Evolutionary conservation across 495 filamentous ascomycete genomes (phyloP).

Genomic region (Lindgomyces ingoldianus): DNA sequence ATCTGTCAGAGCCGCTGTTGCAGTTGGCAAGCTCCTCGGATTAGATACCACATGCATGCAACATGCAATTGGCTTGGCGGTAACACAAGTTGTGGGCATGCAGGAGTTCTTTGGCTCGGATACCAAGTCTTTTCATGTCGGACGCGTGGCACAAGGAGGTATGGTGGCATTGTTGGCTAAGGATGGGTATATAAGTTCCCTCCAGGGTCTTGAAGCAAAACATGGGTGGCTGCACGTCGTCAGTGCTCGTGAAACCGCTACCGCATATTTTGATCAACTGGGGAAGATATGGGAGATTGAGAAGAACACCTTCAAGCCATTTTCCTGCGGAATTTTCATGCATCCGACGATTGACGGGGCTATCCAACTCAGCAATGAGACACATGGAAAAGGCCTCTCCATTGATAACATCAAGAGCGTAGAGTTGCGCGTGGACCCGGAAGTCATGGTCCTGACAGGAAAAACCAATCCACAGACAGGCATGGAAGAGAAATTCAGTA

Average conservation of each 20-base stretch:
- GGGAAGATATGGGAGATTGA: slow-evolving; percentile 53
- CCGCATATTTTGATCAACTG: slow-evolving; percentile 44
- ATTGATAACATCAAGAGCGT: slow-evolving; percentile 43
- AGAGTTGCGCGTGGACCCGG: slow-evolving; percentile 50
- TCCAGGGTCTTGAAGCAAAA: slow-evolving; percentile 53
- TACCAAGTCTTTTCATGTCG: slow-evolving; percentile 52
- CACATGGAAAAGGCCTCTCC: slow-evolving; percentile 35
- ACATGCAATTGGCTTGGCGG: no score
- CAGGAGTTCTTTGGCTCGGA: no score
- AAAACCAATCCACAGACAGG: slow-evolving; percentile 54
- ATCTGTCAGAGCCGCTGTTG: no score
- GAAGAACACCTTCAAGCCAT: slow-evolving; percentile 59
- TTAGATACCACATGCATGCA: no score
- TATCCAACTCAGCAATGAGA: slow-evolving; percentile 49
- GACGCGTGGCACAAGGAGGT: slow-evolving; percentile 55
- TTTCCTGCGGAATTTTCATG: slow-evolving; percentile 59
- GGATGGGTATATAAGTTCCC: slow-evolving; percentile 53
- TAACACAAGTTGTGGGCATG: no score
- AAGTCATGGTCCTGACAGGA: slow-evolving; percentile 57
- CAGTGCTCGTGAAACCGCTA: slow-evolving; percentile 40
- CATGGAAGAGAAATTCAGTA: slow-evolving; percentile 57
- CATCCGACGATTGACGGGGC: slow-evolving; percentile 58
- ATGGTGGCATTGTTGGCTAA: slow-evolving; percentile 52
- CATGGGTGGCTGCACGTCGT: slow-evolving; percentile 59
- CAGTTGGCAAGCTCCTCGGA: no score